Base-by-base conservation (phyloP, 768 basidiomycete genomes). In the Podaxis sp. region DNA sequence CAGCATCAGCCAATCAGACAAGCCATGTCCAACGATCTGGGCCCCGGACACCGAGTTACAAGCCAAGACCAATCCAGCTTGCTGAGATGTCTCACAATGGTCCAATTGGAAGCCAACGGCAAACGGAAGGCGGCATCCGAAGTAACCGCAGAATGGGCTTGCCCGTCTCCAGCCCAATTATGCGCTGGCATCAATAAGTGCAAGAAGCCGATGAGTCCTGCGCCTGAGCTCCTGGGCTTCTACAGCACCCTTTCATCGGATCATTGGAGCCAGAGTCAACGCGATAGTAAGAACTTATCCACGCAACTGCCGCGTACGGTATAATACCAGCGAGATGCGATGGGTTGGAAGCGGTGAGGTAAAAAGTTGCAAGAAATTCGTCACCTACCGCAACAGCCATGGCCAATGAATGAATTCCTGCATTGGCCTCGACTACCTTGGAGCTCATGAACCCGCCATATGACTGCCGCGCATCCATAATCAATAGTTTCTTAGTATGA, bases 361-460 rank as follows among this genome's bases (percentile, higher is more conserved):
- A 42, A 6, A 16, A 44, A 14, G 27, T 3, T 27, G 32, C 25
- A 48, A 47, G n/a, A 13, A 28, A 23, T 25, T 27, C 42, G 25
- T 14, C 46, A 79, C 90, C 70, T 66, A 93, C 92, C 59, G 94
- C 94, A 36, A 97, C 86, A 2, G 93, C 83, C 83, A 96, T 97
- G 5, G 91, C 93, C 50, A 98, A 77, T 3, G 89, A 88, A 74
- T 98, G 94, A 13, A 98, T 84, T 4, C 90, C 89, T 14, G 91
- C 94, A 70, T 92, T 81, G 4, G 92, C 89, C 75, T 99, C 97
- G 11, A 91, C 84, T 3, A 96, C 86, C 70, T 98, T 98, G 61
- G 89, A 85, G 58, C 90, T 90, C 90, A 98, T 92, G 74, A 93
- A 99, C 0, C 97, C 96, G 9, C 96, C 96, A 67, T 95, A 98